phyloP scores from a whole-genome alignment of 2,329 filamentous ascomycete genomes.

The Gaeumannomyces sp. region DNA sequence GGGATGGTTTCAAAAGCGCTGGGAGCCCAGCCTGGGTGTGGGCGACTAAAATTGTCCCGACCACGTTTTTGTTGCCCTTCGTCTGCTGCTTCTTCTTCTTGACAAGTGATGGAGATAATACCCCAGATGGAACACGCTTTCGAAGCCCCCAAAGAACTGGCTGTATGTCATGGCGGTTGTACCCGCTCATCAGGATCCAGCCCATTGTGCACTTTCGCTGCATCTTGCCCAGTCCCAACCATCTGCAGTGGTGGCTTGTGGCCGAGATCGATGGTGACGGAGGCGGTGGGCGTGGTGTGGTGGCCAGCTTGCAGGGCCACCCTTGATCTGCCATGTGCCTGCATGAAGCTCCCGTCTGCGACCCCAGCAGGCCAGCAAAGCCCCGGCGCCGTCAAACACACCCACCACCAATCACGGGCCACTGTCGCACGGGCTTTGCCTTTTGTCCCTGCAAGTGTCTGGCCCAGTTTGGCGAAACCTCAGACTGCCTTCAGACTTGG shows the following conservation, averaged over 20 bases:
- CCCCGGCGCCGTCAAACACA: neutral
- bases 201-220: neutral
- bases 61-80: neutral
- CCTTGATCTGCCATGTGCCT: neutral
- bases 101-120: neutral
- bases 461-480: neutral
- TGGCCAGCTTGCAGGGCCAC: neutral
- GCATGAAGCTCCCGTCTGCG: neutral
- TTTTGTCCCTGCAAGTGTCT: neutral
- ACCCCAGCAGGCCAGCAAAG: too few species aligned
- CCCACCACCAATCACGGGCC: neutral
- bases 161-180: too few species aligned
- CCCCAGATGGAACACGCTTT: neutral
- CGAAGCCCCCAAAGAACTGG: neutral
- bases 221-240: too few species aligned
- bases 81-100: neutral
- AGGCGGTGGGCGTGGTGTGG: neutral
- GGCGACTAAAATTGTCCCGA: neutral
- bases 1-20: neutral
- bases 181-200: neutral
- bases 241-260: neutral
- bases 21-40: neutral
- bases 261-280: neutral
- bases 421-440: neutral
- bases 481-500: conserved; percentile 21